Conservation (phyloP, 2,329 filamentous ascomycete genomes). For the Leptographium radiaticola region DNA sequence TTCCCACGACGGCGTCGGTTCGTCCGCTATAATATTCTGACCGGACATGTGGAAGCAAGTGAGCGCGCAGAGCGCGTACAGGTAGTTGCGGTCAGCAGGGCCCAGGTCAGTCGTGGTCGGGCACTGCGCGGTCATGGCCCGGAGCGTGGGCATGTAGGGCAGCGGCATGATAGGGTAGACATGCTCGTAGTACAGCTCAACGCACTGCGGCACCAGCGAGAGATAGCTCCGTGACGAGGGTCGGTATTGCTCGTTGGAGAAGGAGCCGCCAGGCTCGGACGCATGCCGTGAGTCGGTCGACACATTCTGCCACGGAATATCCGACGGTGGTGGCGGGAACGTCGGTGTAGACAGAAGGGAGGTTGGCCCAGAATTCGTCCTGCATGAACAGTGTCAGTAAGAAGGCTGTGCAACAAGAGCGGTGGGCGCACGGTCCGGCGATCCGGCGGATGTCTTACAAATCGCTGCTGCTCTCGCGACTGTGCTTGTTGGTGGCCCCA, state of each 20-base stretch:
- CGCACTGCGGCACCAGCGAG: constrained; percentile 37
- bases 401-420: background rate
- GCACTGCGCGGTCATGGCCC: constrained; percentile 31
- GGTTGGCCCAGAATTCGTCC: constrained; percentile 6
- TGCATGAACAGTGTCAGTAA: background rate
- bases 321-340: constrained; percentile 10
- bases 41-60: constrained; percentile 37
- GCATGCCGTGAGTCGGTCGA: constrained; percentile 18
- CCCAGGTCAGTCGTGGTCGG: constrained; percentile 23
- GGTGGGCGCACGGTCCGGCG: background rate
- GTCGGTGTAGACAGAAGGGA: constrained; percentile 14
- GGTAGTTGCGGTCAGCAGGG: constrained; percentile 27
- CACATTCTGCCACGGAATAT: constrained; percentile 18
- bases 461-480: constrained; percentile 25
- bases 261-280: constrained; percentile 23
- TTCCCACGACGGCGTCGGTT: constrained; percentile 29
- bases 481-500: constrained; percentile 21
- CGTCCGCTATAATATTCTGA: constrained; percentile 24
- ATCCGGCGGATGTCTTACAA: background rate
- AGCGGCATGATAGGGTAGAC: constrained; percentile 53
- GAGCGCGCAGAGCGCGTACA: constrained; percentile 45
- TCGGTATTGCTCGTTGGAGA: constrained; percentile 29
- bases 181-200: constrained; percentile 48
- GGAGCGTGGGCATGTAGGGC: constrained; percentile 41
- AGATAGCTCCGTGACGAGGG: constrained; percentile 27